These are phyloP conservation scores for Petasospora fabianii DNA, from an alignment of 1,139 yeast species.

Conservation along the genomic window DNA sequence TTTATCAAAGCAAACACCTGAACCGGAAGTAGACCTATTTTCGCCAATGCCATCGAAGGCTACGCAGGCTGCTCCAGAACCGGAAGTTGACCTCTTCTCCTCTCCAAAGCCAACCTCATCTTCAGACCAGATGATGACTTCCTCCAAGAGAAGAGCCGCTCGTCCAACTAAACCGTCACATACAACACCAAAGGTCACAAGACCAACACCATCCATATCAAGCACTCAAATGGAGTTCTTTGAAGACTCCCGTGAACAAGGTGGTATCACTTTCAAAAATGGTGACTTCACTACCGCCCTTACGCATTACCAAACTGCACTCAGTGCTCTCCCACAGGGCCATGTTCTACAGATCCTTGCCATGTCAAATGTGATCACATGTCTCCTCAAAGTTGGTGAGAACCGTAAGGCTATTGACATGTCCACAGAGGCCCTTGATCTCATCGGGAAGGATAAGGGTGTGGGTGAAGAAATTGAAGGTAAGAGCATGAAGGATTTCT, in stretches of 20 bases:
- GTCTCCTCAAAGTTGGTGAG: constrained; percentile 70
- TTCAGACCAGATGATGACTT: constrained; percentile 17
- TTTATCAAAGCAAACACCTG: constrained; percentile 16
- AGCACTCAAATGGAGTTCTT: constrained; percentile 43
- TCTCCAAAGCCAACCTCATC: constrained; percentile 8
- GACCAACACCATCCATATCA: constrained; percentile 30
- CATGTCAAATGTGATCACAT: constrained; percentile 72
- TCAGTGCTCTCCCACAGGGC: constrained; percentile 55
- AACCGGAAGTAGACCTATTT: constrained; percentile 23
- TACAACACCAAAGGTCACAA: constrained; percentile 20
- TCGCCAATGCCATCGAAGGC: constrained; percentile 19
- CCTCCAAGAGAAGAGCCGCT: constrained; percentile 18
- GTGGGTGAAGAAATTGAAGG: constrained; percentile 41
- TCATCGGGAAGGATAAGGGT: constrained; percentile 46
- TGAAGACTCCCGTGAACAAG: constrained; percentile 55
- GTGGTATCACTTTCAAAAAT: constrained; percentile 57
- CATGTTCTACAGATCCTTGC: constrained; percentile 71
- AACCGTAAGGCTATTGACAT: constrained; percentile 56
- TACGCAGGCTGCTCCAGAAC: constrained; percentile 7
- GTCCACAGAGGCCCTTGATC: constrained; percentile 52
- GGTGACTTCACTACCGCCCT: constrained; percentile 82
- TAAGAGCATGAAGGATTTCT: constrained; percentile 64
- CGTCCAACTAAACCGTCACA: constrained; percentile 9
- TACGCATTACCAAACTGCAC: constrained; percentile 56
- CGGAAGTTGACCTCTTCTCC: constrained; percentile 21